A percentile compares a stretch with the other conserved stretches of the same genome.
phyloP scores from a whole-genome alignment of 2,329 filamentous ascomycete genomes.

The Microcyclospora pomicola region DNA sequence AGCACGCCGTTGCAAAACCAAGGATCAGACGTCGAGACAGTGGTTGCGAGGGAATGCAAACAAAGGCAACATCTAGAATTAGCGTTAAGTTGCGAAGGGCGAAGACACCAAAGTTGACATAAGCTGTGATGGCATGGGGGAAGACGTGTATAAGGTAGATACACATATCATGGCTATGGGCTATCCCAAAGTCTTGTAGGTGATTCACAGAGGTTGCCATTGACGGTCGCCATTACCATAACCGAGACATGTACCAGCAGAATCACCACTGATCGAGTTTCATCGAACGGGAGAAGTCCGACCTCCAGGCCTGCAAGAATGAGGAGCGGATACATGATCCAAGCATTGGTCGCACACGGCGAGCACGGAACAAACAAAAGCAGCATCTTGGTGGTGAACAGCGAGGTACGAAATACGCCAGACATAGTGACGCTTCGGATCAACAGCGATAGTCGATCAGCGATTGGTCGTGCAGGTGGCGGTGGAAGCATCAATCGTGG shows the following conservation, averaged over 20 bases:
- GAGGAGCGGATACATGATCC: constrained; percentile 54
- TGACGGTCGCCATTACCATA: too few relatives aligned
- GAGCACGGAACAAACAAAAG: constrained; percentile 55
- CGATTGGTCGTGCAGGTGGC: constrained; percentile 14
- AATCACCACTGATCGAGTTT: constrained; percentile 28
- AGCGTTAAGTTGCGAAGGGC: too few relatives aligned
- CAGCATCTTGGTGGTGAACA: constrained; percentile 58
- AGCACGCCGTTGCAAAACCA: too few relatives aligned
- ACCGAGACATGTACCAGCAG: constrained; percentile 32
- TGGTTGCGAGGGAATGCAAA: too few relatives aligned
- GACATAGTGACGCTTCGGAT: constrained; percentile 21
- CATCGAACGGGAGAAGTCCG: constrained; percentile 22
- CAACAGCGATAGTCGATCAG: constrained; percentile 21
- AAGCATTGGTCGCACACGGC: constrained; percentile 53
- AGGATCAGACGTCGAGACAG: too few relatives aligned
- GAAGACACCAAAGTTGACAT: too few relatives aligned
- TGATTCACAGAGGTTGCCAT: too few relatives aligned
- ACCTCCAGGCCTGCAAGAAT: constrained; percentile 54
- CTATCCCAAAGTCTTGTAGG: too few relatives aligned
- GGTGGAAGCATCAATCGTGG: constrained; percentile 24
- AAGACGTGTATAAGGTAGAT: too few relatives aligned
- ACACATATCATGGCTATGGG: too few relatives aligned
- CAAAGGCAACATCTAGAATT: too few relatives aligned
- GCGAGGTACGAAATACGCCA: constrained; percentile 35
- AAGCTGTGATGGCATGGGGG: too few relatives aligned